Conservation (phyloP, 2,329 filamentous ascomycete genomes). For the Pyricularia sp. region DNA sequence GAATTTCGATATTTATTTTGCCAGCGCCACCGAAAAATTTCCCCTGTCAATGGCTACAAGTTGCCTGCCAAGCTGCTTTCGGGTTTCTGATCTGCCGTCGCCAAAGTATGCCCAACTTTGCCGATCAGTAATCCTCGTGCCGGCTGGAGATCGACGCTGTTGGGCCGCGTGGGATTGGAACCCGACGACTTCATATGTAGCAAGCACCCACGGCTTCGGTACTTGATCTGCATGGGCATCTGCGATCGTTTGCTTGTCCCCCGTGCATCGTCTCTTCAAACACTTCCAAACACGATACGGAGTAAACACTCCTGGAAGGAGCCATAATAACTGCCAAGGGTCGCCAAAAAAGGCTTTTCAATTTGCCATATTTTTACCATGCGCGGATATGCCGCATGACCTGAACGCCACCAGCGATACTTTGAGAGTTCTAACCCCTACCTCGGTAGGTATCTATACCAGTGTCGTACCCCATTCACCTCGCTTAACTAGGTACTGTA, state of each 20-base stretch:
- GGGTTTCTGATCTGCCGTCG: neutral
- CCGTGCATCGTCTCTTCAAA: too few species aligned
- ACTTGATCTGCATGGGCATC: neutral
- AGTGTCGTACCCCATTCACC: neutral
- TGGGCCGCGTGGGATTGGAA: neutral
- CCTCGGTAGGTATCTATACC: neutral
- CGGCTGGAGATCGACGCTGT: neutral
- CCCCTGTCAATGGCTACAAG: neutral
- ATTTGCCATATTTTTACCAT: neutral
- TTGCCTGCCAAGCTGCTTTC: neutral
- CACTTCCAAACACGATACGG: neutral
- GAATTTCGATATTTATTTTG: neutral
- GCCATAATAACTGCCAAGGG: neutral
- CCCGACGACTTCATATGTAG: neutral
- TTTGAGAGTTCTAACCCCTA: neutral
- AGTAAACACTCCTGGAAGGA: neutral
- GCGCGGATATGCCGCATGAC: neutral
- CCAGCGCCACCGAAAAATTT: neutral
- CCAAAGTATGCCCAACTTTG: neutral
- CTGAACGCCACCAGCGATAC: neutral
- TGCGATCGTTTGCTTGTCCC: too few species aligned
- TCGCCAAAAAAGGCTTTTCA: neutral
- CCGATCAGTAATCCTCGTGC: neutral
- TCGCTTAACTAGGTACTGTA: neutral
- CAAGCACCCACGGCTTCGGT: neutral